Evolutionary conservation across 352 stramenopile species (phyloP), one percentile per base, ranked within the genome.

Genomic region (Aphanomyces stellatus): DNA sequence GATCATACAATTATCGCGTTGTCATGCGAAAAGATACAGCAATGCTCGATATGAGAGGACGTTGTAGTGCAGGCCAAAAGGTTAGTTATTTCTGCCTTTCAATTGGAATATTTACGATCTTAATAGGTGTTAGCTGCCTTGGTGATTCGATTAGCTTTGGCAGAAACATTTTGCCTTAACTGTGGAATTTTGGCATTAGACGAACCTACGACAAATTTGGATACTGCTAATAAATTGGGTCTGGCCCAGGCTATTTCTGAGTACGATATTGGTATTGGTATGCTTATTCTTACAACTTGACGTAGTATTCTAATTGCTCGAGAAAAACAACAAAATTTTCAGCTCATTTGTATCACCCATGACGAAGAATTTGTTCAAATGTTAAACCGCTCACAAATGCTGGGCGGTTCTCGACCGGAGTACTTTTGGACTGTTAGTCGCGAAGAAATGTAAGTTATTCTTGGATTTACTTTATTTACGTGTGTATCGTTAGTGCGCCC

Each of bases 321-420:
- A 37, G 80, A 87, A 2, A 77, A 88, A 27, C 97, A 99, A 77
- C 85, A 92, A 60, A 99, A 99, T 76, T 99, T 99, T 72, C 98
- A 99, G 78, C 86, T 99, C 43, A 88, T 99, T 31, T 91, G 98
- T 51, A 99, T 99, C 77, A 99, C 98, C 1, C 98, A 99, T 80
- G 98, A 99, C 74, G 96, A 99, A 76, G 93, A 93, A 34, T 95
- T 94, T 64, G 86, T 96, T 42, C 83, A 93, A 69, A 95, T 93
- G 82, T 77, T 95, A 6, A 91, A 81, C 31, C 79, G 83, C 25
- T 88, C 87, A 11, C 85, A 93, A 64, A 72, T 81, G 6, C 80
- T 93, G 73, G 82, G 88, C 15, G 83, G 83, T 25, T 80, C 76
- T 2, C 78, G 84, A 4, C 86, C 86, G 0, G 86, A 95, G 60